Evolutionary conservation across 345 rosid species (phyloP).

Genomic region (Populus deltoides): DNA sequence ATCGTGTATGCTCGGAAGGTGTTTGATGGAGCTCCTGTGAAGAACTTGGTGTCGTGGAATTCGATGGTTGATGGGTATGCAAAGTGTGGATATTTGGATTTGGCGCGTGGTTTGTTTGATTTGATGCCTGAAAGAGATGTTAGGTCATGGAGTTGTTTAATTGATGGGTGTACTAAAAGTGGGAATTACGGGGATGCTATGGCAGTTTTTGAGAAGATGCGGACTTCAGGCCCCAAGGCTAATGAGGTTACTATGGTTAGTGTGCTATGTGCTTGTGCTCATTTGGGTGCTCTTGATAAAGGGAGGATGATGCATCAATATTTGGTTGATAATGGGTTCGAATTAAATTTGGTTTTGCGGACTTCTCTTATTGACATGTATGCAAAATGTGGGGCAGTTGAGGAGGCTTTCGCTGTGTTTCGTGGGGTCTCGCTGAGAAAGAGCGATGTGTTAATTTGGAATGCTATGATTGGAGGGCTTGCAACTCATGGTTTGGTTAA

Average conservation of each 20-base stretch:
- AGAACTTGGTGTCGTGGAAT: constrained; percentile 78
- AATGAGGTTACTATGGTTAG: constrained; percentile 94
- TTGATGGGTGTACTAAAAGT: constrained; percentile 74
- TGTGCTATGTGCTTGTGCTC: constrained; percentile 81
- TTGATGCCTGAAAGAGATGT: constrained; percentile 63
- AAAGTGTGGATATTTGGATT: constrained; percentile 54
- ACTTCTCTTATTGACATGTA: constrained; percentile 91
- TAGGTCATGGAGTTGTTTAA: constrained; percentile 83
- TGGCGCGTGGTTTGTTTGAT: constrained; percentile 54
- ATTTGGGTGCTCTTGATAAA: constrained; percentile 62
- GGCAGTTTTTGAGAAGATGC: constrained; percentile 60
- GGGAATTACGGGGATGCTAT: constrained; percentile 57
- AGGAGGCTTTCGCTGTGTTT: constrained; percentile 63
- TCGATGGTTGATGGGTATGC: constrained; percentile 74
- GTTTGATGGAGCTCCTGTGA: constrained; percentile 62
- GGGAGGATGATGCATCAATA: constrained; percentile 60
- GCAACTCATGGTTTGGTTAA: constrained; percentile 67
- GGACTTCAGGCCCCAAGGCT: constrained; percentile 41
- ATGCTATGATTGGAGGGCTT: constrained; percentile 83
- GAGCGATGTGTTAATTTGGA: constrained; percentile 75
- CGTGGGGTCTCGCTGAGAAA: constrained; percentile 22
- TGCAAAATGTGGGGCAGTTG: constrained; percentile 79
- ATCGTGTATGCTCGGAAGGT: constrained; percentile 43
- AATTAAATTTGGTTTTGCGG: constrained; percentile 47
- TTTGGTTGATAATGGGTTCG: constrained; percentile 46